Evolutionary conservation across 129 eudicot species (phyloP).

Genomic region (Flaveria linearis): DNA sequence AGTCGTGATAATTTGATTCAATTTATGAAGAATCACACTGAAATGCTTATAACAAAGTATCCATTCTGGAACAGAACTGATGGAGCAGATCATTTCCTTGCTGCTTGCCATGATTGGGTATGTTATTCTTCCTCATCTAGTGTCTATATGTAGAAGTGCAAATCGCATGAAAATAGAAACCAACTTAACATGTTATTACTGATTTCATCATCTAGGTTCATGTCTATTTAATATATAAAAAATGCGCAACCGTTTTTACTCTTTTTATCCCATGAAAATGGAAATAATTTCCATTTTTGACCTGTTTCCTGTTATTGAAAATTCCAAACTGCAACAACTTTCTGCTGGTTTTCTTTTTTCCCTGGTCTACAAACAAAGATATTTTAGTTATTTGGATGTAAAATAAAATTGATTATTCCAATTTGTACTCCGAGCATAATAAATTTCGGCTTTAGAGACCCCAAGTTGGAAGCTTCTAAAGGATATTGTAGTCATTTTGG

Average conservation of each 20-base stretch:
- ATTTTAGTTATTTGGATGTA: background rate
- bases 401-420: background rate
- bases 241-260: background rate
- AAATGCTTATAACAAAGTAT: constrained; percentile 57
- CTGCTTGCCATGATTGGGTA: constrained; percentile 96
- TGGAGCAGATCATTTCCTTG: constrained; percentile 78
- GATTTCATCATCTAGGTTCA: background rate
- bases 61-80: constrained; percentile 72
- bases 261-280: background rate
- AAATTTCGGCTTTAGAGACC: background rate
- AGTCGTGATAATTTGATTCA: constrained; percentile 53
- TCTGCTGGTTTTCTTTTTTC: background rate
- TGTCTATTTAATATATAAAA: too few relatives aligned
- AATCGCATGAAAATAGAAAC: background rate
- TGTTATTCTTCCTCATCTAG: constrained; percentile 20
- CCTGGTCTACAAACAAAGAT: constrained; percentile 2
- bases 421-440: background rate
- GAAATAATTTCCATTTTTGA: background rate
- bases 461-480: background rate
- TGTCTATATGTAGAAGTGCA: background rate
- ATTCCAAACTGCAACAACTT: background rate
- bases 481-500: constrained; percentile 11
- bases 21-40: constrained; percentile 59
- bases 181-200: background rate
- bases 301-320: background rate